Evolutionary conservation across 345 rosid species (phyloP).

Genomic region (Theobroma cacao): DNA sequence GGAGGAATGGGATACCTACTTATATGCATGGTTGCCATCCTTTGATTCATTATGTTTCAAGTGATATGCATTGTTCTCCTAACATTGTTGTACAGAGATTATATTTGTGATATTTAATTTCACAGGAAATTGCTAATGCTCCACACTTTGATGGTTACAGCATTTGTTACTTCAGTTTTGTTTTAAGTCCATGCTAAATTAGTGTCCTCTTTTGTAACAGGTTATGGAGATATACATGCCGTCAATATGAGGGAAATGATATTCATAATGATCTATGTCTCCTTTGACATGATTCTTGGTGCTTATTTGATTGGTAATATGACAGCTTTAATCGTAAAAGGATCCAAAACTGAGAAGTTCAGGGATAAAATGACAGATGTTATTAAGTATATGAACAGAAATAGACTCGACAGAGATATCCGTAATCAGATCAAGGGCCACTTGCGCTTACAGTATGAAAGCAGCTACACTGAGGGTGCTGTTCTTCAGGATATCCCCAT

Average conservation of each 20-base stretch:
- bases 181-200: constrained; percentile 4
- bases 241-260: constrained; percentile 97
- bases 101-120: background rate
- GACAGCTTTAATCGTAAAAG: constrained; percentile 97
- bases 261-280: constrained; percentile 83
- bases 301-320: constrained; percentile 96
- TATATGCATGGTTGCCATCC: background rate
- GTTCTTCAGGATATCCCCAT: constrained; percentile 82
- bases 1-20: background rate
- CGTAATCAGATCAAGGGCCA: constrained; percentile 78
- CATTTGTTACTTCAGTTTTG: background rate
- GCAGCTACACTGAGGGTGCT: constrained; percentile 73
- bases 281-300: constrained; percentile 96
- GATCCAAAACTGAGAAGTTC: constrained; percentile 91
- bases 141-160: background rate
- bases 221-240: constrained; percentile 98
- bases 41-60: background rate
- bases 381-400: constrained; percentile 83
- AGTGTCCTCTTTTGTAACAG: constrained; percentile 34
- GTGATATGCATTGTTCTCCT: background rate
- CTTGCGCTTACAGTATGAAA: constrained; percentile 77
- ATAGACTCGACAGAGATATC: constrained; percentile 63
- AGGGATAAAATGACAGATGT: constrained; percentile 95
- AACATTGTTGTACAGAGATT: background rate
- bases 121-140: background rate